These are phyloP conservation scores for Fusarium chuoi DNA, from an alignment of 2,329 filamentous ascomycete genomes.

Conservation along the genomic window DNA sequence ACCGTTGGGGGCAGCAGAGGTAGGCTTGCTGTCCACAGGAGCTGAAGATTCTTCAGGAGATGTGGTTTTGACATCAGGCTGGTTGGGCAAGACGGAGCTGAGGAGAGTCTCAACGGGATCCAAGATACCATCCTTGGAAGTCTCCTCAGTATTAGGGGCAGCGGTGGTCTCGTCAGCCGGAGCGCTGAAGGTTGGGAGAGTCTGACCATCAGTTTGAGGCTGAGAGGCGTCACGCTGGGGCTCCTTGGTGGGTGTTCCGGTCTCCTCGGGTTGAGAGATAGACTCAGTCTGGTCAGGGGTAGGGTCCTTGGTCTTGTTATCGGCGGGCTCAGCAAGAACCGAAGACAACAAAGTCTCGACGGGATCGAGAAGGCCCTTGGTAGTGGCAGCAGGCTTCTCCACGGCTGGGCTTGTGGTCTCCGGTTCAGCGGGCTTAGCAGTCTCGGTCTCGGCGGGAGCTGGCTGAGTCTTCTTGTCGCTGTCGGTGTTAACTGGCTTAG, in stretches of 20 bases:
- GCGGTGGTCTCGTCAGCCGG: constrained; percentile 19
- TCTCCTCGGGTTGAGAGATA: constrained; percentile 11
- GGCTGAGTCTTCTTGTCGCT: constrained; percentile 1
- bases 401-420: constrained; percentile 7
- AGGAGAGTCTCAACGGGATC: constrained; percentile 40
- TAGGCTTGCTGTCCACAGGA: constrained; percentile 15
- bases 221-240: constrained; percentile 26
- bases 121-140: constrained; percentile 32
- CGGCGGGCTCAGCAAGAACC: constrained; percentile 18
- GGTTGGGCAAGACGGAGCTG: constrained; percentile 27
- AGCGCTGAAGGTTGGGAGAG: constrained; percentile 15
- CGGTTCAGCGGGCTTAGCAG: constrained; percentile 15
- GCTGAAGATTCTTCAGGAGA: constrained; percentile 12
- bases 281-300: constrained; percentile 21
- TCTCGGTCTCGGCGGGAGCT: constrained; percentile 8
- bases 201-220: constrained; percentile 15
- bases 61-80: constrained; percentile 13
- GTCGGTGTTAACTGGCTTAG: constrained; percentile 10
- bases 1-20: constrained; percentile 7
- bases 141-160: constrained; percentile 12
- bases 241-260: constrained; percentile 17
- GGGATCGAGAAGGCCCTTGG: constrained; percentile 34
- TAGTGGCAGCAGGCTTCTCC: constrained; percentile 22
- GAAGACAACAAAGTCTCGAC: constrained; percentile 33
- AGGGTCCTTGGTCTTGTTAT: constrained; percentile 16